These are phyloP conservation scores for Lablab purpureus DNA, from an alignment of 306 rosid genomes.

Conservation along the genomic window DNA sequence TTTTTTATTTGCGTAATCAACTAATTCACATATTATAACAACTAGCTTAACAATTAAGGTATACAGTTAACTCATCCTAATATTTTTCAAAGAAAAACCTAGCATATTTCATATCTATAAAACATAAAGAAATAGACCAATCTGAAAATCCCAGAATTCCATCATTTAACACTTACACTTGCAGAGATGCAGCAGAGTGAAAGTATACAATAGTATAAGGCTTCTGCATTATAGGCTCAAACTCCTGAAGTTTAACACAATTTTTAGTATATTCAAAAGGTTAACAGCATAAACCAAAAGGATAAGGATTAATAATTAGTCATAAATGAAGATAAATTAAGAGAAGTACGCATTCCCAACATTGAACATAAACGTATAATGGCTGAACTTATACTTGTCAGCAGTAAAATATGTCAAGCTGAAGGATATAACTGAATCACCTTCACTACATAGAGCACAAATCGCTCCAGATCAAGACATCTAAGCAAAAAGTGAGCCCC, in stretches of 20 bases:
- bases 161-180: conserved; percentile 70
- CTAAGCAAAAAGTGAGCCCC: conserved; percentile 97
- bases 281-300: not conserved
- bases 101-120: conserved; percentile 4
- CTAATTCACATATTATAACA: conserved; percentile 34
- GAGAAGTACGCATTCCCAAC: conserved; percentile 13
- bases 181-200: conserved; percentile 98
- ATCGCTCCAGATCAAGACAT: conserved; percentile 96
- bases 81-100: conserved; percentile 19
- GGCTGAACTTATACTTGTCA: conserved; percentile 23
- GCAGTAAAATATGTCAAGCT: conserved; percentile 33
- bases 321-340: conserved; percentile 22
- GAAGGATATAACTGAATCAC: conserved; percentile 55
- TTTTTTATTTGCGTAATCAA: conserved; percentile 9
- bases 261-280: conserved; percentile 36
- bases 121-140: conserved; percentile 22
- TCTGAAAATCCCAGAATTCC: conserved; percentile 37
- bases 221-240: conserved; percentile 95
- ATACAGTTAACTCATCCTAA: conserved; percentile 13
- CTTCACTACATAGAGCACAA: conserved; percentile 86
- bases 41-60: conserved; percentile 18
- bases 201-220: conserved; percentile 91
- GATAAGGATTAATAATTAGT: not conserved
- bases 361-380: conserved; percentile 36
- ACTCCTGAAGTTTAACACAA: conserved; percentile 72